These are phyloP conservation scores for Coemansia sp. DNA, from an alignment of 192 early-diverging fungal genomes.

Conservation along the genomic window DNA sequence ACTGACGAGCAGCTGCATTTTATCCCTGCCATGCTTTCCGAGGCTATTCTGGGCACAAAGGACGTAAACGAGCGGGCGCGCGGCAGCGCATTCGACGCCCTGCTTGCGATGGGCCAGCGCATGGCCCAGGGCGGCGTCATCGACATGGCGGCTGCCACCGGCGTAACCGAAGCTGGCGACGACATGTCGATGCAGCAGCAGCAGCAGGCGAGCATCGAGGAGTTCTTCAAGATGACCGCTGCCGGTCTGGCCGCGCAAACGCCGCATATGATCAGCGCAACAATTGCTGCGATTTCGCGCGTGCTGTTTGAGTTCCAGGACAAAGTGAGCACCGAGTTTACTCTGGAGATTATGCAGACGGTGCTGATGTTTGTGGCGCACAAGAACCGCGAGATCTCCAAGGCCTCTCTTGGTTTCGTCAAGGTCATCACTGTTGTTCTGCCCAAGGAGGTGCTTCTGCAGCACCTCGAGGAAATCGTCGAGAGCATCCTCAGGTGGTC, in stretches of 20 bases:
- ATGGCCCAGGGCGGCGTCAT: constrained; percentile 74
- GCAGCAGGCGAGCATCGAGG: constrained; percentile 61
- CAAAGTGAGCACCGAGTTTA: constrained; percentile 60
- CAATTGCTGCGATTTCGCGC: constrained; percentile 77
- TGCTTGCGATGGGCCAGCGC: constrained; percentile 85
- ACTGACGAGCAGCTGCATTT: constrained; percentile 71
- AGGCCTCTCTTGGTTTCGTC: constrained; percentile 86
- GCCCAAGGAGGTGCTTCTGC: constrained; percentile 65
- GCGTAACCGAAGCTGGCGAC: constrained; percentile 19
- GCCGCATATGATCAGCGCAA: constrained; percentile 88
- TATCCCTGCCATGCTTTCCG: constrained; percentile 82
- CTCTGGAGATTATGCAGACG: constrained; percentile 74
- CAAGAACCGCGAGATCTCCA: constrained; percentile 86
- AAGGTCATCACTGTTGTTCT: constrained; percentile 85
- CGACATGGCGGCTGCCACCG: constrained; percentile 34
- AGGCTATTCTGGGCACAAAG: constrained; percentile 91
- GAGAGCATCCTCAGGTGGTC: constrained; percentile 74
- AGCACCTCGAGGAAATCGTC: constrained; percentile 72
- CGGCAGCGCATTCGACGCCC: constrained; percentile 72
- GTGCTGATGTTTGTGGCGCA: constrained; percentile 77
- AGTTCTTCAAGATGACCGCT: constrained; percentile 90
- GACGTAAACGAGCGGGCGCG: constrained; percentile 89
- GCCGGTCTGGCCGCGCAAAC: constrained; percentile 93
- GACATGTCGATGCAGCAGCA: constrained; percentile 16
- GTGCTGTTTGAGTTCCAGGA: constrained; percentile 91